Evolutionary conservation across 306 rosid genomes (phyloP), one percentile per base, ranked within the genome.

Genomic region (Mimosa pudica): DNA sequence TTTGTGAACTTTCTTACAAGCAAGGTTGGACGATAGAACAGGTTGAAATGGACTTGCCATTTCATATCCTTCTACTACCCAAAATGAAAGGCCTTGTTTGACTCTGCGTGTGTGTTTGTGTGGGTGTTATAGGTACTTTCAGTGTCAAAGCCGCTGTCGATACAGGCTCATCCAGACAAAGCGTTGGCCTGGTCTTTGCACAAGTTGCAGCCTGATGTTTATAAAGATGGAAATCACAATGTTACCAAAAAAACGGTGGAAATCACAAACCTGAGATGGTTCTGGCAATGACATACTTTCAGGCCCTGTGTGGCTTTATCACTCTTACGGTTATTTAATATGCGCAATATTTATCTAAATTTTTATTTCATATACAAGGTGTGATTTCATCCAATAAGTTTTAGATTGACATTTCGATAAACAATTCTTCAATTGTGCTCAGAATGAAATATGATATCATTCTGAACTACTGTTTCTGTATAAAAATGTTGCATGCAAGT

Each of bases 81-180:
- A 45, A 45, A 45, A 46, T 45, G 0, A 2, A 45, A 45, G 48
- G 2, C 48, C 48, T 45, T 45, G 8, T 45, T 45, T 45, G 8
- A 45, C 48, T 45, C 2, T 45, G 8, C 10, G 30, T 24, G 30
- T 24, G 30, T 24, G 30, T 75, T 63, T 76, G 72, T 69, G 10
- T n/a, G 3, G 49, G 80, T 44, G 14, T 72, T 1, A 2, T 66
- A 93, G 99, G 96, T 95, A 55, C 90, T 95, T 10, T 95, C 99
- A 36, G 97, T 95, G 79, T 88, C 81, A 14, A 95, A 95, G 72
- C 94, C 96, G 46, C 88, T 93, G 87, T 95, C 99, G 8, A 95
- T 95, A 32, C 99, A 95, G 86, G 99, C 99, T 52, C 99, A 95
- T 77, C 99, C 99, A 1, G 96, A 95, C 73, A 95, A 91, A 89